Evolutionary conservation across 2,329 filamentous ascomycete species (phyloP), one percentile per base, ranked within the genome.

Genomic region (Neodidymelliopsis sp.): DNA sequence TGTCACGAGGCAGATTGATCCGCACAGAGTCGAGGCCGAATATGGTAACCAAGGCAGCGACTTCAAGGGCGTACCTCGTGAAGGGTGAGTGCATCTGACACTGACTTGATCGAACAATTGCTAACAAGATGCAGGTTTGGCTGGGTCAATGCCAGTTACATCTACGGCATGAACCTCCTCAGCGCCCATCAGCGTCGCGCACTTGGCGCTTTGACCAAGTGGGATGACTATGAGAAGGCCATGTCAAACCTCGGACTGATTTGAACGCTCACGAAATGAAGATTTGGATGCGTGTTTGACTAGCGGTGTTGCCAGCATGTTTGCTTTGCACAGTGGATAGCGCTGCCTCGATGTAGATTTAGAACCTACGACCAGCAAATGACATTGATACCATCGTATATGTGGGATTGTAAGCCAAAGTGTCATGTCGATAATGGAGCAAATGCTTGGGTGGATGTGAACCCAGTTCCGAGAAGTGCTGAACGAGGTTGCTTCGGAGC

Each of bases 71-170:
- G 92, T 96, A 61, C 90, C 93, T 43, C 91, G 90, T 63, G 93
- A 97, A 84, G 93, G 93, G 91, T 96, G 78, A 82, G 89, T 85
- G 5, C 15, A 13, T 2, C 22, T 12, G n/a, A n/a, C 10, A 24
- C 6, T 18, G 1, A 8, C 2, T 13, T 23, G 16, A 13, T 37
- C 7, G 7, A 8, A 40, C 13, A 5, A 24, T 33, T 51, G 47
- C 70, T 75, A 63, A 74, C 45, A 15, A 2, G 3, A 5, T 13
- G 9, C 44, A 96, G 93, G 49, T 99, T 99, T 69, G 94, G 93
- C 41, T 99, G 94, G 94, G 94, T 97, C 66, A 99, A 99, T 70
- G 93, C 94, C 65, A 97, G 92, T 71, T 99, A 96, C 71, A 89
- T 97, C 48, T 95, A 95, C 68, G 94, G 93, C 29, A 80, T 97